A percentile compares a stretch with the other conserved stretches of the same genome.
These are phyloP conservation scores for Phytophthora uliginosa DNA, from an alignment of 352 stramenopile genomes.

Conservation along the genomic window DNA sequence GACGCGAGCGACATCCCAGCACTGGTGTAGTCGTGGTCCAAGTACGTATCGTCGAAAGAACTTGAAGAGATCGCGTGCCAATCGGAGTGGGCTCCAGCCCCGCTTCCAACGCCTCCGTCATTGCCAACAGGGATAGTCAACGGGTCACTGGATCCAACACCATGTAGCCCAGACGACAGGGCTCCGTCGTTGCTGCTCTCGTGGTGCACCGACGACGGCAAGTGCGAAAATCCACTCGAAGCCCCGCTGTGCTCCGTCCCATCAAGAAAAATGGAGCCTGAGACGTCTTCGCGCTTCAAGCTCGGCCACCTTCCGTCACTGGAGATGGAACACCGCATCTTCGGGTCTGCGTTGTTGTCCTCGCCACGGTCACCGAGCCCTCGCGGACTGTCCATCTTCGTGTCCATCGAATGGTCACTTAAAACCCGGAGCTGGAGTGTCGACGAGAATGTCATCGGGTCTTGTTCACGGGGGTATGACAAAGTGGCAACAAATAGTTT, in stretches of 20 bases:
- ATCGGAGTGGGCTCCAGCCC: conserved; percentile 25
- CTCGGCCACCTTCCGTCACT: conserved; percentile 35
- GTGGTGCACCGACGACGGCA: conserved; percentile 1
- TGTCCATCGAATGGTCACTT: conserved; percentile 39
- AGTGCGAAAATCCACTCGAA: conserved; percentile 11
- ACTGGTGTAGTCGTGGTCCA: conserved; percentile 39
- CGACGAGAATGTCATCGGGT: conserved; percentile 40
- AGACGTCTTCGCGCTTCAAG: conserved; percentile 33
- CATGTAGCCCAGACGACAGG: conserved; percentile 5
- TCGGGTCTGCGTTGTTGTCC: conserved; percentile 24
- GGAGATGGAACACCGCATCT: conserved; percentile 27
- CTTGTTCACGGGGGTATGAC: conserved; percentile 31
- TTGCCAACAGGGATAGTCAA: conserved; percentile 20
- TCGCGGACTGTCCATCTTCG: conserved; percentile 29
- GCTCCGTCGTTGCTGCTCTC: background rate
- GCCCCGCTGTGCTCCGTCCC: background rate
- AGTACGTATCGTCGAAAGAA: conserved; percentile 51
- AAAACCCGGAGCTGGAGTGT: conserved; percentile 43
- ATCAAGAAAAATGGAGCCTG: conserved; percentile 3
- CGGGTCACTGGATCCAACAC: conserved; percentile 6
- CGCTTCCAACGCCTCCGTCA: conserved; percentile 14
- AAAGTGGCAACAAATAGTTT: conserved; percentile 11
- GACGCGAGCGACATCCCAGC: conserved; percentile 20
- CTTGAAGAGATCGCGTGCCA: conserved; percentile 43
- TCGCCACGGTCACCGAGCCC: conserved; percentile 5